Evolutionary conservation across 179 eudicot genomes (phyloP), one percentile per base, ranked within the genome.

Genomic region (Beta macrorhiza): DNA sequence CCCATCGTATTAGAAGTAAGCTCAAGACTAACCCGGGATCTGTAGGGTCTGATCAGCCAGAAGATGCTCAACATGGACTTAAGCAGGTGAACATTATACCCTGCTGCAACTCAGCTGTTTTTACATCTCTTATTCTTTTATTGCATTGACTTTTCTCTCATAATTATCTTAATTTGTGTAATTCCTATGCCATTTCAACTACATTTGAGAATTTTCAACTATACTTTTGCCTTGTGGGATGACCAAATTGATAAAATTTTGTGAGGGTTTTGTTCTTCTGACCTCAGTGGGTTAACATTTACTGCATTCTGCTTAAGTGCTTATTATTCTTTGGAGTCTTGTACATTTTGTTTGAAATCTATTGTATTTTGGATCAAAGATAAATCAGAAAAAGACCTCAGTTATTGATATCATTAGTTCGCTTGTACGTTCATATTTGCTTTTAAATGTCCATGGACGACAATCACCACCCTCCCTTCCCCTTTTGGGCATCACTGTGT

Each of bases 11-110:
- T 47, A 87, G 82, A 88, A 84, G 84, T 78, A 87, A 88, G 81
- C 79, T 77, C 74, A 88, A 83, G 83, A 74, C 77, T 29, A 86
- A 75, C 62, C 86, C 83, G 67, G 86, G 89, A 86, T 86, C 91
- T 80, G 90, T 84, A 63, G 86, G 89, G 85, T 86, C 91, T 80
- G 90, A 92, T 88, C 96, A 89, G 79, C 98, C 99, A 22, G 88
- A 86, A 82, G 91, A 90, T 91, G 93, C 96, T 79, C 90, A 86
- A 67, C 98, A 92, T 84, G 99, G 99, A 80, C 79, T 96, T 78
- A 89, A 83, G 79, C 99, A 91, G 99, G 99, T 92, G 57, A 79
- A 51, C 15, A 20, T 83, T 72, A 61, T 51, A 20, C 52, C 63
- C 47, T 67, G 22, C 49, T 62, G 76, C 67, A 58, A 13, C 45